Conservation (phyloP, 345 rosid genomes). For the Lumnitzera racemosa region DNA sequence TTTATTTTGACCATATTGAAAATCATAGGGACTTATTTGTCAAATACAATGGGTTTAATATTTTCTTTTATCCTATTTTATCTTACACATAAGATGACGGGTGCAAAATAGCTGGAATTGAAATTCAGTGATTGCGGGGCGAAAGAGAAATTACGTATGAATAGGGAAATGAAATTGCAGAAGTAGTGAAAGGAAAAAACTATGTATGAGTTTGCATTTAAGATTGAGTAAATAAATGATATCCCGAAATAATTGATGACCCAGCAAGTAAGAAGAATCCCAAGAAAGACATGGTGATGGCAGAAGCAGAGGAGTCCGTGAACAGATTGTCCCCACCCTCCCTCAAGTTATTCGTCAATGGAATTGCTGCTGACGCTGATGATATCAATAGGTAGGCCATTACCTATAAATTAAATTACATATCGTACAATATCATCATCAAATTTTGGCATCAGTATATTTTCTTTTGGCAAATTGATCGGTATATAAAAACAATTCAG, state of each 20-base stretch:
- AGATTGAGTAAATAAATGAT: slow-evolving; percentile 21
- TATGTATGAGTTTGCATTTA: not conserved
- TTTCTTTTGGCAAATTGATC: no score
- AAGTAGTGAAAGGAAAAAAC: no score
- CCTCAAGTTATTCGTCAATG: slow-evolving; percentile 22
- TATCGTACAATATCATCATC: not conserved
- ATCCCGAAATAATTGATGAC: slow-evolving; percentile 22
- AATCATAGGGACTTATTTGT: no score
- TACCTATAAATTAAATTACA: slow-evolving; percentile 12
- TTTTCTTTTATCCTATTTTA: no score
- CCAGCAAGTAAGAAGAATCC: slow-evolving; percentile 20
- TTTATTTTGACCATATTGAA: no score
- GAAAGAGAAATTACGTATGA: no score
- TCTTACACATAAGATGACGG: no score
- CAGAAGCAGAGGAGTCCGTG: slow-evolving; percentile 27
- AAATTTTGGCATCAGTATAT: not conserved
- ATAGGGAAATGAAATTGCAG: no score
- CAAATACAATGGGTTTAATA: no score
- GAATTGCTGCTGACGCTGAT: slow-evolving; percentile 13
- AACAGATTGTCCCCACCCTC: slow-evolving; percentile 22
- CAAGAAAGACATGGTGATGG: slow-evolving; percentile 26
- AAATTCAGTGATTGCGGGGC: no score
- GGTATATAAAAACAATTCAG: no score
- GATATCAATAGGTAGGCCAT: slow-evolving; percentile 26
- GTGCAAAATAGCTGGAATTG: no score